phyloP scores from a whole-genome alignment of 305 asterid species.

The Solanum hybrid region DNA sequence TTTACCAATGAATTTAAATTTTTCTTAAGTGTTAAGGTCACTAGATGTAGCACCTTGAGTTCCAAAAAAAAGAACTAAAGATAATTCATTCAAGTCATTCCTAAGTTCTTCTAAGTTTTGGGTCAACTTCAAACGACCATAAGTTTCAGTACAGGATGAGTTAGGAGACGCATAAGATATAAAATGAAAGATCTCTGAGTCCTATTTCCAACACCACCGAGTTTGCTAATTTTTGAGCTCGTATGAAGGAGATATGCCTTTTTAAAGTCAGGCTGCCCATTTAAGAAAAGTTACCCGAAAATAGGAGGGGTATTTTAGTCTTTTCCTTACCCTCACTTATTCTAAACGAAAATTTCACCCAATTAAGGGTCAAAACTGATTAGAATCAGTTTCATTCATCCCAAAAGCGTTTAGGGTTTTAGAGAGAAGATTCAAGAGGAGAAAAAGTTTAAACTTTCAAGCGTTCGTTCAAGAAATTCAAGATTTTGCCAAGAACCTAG shows the following conservation, averaged over 20 bases:
- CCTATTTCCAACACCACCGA: neutral
- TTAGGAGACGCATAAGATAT: neutral
- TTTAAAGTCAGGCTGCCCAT: neutral
- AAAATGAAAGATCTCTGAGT: neutral
- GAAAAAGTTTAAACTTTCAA: neutral
- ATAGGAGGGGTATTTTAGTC: neutral
- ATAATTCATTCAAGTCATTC: neutral
- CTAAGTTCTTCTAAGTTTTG: neutral
- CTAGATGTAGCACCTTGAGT: neutral
- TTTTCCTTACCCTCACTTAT: neutral
- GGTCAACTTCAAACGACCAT: neutral
- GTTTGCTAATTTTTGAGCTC: neutral
- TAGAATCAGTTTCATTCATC: neutral
- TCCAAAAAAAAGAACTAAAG: neutral
- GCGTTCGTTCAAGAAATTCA: neutral
- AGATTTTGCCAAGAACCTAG: neutral
- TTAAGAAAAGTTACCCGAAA: neutral
- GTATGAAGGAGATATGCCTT: neutral
- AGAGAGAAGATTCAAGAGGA: neutral
- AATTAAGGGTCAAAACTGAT: neutral
- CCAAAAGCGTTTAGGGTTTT: neutral
- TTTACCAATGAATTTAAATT: neutral
- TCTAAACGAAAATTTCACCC: neutral
- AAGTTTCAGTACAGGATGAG: neutral
- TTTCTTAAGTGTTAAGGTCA: neutral